Evolutionary conservation across 345 rosid species (phyloP).

Genomic region (Kernera saxatilis): DNA sequence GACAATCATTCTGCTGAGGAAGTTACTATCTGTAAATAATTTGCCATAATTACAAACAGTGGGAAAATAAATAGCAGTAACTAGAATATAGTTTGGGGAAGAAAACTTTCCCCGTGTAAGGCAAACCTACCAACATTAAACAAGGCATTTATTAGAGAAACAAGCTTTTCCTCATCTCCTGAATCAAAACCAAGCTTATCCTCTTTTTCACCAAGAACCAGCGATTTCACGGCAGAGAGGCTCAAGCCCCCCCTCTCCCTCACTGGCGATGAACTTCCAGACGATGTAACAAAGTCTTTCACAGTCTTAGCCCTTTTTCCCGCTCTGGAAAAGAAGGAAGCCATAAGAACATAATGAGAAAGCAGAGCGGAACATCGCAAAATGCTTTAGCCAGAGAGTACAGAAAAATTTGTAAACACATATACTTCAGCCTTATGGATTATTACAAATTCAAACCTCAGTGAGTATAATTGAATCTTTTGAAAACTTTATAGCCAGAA

Average conservation of each 20-base stretch:
- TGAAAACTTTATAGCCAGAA: neutral
- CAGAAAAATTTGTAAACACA: neutral
- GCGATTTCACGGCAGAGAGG: conserved; percentile 80
- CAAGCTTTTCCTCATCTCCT: conserved; percentile 63
- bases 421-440: neutral
- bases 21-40: conserved; percentile 71
- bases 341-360: neutral
- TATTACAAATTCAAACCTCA: neutral
- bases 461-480: neutral
- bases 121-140: conserved; percentile 62
- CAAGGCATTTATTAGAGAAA: conserved; percentile 46
- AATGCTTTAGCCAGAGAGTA: conserved; percentile 4
- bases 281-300: conserved; percentile 71
- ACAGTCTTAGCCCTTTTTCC: conserved; percentile 65
- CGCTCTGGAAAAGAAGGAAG: conserved; percentile 39
- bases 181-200: conserved; percentile 53
- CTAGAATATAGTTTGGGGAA: conserved; percentile 10
- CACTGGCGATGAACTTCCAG: conserved; percentile 75
- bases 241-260: conserved; percentile 78
- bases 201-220: conserved; percentile 92
- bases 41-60: conserved; percentile 62
- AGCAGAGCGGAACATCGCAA: neutral
- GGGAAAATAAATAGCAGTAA: conserved; percentile 53
- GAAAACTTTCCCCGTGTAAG: neutral
- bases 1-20: conserved; percentile 64